Percentiles rank a stretch among this genome's conserved stretches.
Evolutionary conservation across 208 protist species (phyloP).

Genomic region (Wallacemonas sp.): DNA sequence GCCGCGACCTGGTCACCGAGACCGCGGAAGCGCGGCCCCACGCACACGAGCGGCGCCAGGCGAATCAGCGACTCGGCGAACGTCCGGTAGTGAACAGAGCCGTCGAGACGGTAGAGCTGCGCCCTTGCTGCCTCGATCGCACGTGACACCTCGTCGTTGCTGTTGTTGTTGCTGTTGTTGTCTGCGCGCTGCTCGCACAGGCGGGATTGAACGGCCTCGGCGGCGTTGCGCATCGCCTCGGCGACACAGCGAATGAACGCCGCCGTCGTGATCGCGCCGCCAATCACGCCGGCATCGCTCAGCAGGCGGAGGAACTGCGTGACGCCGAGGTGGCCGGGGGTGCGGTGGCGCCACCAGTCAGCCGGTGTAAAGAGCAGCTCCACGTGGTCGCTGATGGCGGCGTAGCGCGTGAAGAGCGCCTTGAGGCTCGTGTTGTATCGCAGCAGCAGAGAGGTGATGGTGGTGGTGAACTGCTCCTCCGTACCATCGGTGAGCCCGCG

Average conservation of each 20-base stretch:
- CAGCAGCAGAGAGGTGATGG: slow-evolving; percentile 55
- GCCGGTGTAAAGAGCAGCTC: slow-evolving; percentile 53
- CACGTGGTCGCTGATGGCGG: slow-evolving; percentile 31
- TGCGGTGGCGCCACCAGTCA: slow-evolving; percentile 79
- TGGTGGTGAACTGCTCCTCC: slow-evolving; percentile 21
- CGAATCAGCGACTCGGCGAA: slow-evolving; percentile 85
- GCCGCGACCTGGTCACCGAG: slow-evolving; percentile 44
- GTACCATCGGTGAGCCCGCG: slow-evolving; percentile 34
- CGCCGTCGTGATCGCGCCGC: slow-evolving; percentile 43
- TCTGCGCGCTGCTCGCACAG: slow-evolving; percentile 10
- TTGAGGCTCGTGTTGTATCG: slow-evolving; percentile 75
- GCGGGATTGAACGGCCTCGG: neutral
- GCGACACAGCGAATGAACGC: slow-evolving; percentile 56
- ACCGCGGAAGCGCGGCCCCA: slow-evolving; percentile 32
- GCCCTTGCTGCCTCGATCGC: slow-evolving; percentile 1
- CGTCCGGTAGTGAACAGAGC: slow-evolving; percentile 73
- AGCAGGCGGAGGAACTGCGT: slow-evolving; percentile 73
- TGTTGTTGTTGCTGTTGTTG: neutral
- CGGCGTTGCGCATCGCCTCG: slow-evolving; percentile 23
- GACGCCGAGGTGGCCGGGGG: slow-evolving; percentile 59
- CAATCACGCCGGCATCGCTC: slow-evolving; percentile 55
- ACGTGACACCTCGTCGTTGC: slow-evolving; percentile 11
- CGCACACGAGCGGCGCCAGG: slow-evolving; percentile 47
- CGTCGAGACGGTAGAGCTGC: slow-evolving; percentile 34
- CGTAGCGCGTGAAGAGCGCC: slow-evolving; percentile 57